These are phyloP conservation scores for Solanum pimpinellifolium DNA, from an alignment of 257 asterid species.

Conservation along the genomic window DNA sequence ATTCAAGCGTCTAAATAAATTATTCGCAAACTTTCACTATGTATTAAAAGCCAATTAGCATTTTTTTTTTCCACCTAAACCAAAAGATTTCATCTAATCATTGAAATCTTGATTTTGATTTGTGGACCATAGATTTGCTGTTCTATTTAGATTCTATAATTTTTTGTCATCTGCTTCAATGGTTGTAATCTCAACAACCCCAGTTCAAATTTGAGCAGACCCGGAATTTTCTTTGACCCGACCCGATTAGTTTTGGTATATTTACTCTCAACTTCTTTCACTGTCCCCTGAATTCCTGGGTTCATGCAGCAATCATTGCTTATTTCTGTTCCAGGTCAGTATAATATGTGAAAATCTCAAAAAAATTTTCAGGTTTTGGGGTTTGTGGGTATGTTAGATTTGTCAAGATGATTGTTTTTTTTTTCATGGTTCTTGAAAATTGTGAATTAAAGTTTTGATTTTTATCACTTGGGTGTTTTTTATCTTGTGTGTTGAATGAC, in stretches of 20 bases:
- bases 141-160: not conserved
- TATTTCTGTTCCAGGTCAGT: slow-evolving; percentile 40
- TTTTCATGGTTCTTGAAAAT: not conserved
- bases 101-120: not conserved
- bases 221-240: not conserved
- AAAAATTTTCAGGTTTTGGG: not conserved
- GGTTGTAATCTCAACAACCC: not conserved
- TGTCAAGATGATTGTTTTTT: not conserved
- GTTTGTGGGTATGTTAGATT: not conserved
- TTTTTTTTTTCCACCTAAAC: too few species aligned
- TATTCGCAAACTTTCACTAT: not conserved
- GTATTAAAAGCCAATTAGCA: too few species aligned
- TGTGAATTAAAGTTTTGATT: not conserved
- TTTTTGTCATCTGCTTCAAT: not conserved
- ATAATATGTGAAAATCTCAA: not conserved
- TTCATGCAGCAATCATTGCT: slow-evolving; percentile 37
- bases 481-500: not conserved
- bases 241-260: not conserved
- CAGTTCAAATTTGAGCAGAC: not conserved
- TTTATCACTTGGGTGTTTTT: not conserved
- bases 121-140: not conserved
- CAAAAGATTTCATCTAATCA: not conserved
- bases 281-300: not conserved
- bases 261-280: not conserved
- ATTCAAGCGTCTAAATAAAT: too few species aligned